Conservation (phyloP, 1,284 basidiomycete species). For the Cutaneotrichosporon spelunceum region DNA sequence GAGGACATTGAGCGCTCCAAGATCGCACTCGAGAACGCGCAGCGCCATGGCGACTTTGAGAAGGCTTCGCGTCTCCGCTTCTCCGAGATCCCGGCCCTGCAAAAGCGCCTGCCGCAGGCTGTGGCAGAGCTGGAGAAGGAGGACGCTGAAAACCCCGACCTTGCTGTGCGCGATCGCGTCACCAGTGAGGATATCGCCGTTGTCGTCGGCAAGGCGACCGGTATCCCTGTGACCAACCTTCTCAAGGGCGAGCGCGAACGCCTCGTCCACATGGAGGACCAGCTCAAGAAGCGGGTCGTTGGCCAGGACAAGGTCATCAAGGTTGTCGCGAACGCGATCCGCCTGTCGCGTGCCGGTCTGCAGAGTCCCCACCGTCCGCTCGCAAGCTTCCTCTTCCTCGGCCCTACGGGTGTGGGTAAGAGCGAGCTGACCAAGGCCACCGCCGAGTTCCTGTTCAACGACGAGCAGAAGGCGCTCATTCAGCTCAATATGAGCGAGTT, state of each 20-base stretch:
- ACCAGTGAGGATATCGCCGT: constrained; percentile 82
- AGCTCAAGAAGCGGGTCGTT: constrained; percentile 69
- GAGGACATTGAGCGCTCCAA: constrained; percentile 74
- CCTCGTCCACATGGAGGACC: constrained; percentile 87
- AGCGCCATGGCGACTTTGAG: constrained; percentile 79
- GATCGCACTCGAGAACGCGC: constrained; percentile 79
- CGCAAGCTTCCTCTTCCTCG: constrained; percentile 87
- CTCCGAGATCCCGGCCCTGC: constrained; percentile 76
- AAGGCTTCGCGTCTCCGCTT: constrained; percentile 76
- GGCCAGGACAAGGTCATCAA: constrained; percentile 82
- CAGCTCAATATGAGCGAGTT: constrained; percentile 93
- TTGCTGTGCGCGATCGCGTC: constrained; percentile 79
- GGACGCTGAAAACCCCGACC: constrained; percentile 52
- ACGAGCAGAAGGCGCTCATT: constrained; percentile 77
- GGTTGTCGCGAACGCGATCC: constrained; percentile 79
- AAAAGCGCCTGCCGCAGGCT: constrained; percentile 63
- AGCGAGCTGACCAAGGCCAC: constrained; percentile 85
- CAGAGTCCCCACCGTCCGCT: constrained; percentile 82
- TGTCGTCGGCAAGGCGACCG: constrained; percentile 84
- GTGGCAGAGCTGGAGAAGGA: constrained; percentile 60
- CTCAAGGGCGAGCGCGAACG: constrained; percentile 86
- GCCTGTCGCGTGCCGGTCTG: constrained; percentile 83
- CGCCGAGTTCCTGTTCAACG: constrained; percentile 80
- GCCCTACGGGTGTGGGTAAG: constrained; percentile 69
- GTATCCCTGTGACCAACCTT: constrained; percentile 84